Conservation (phyloP, 2,329 filamentous ascomycete species). For the Sphaerulina populicola region DNA sequence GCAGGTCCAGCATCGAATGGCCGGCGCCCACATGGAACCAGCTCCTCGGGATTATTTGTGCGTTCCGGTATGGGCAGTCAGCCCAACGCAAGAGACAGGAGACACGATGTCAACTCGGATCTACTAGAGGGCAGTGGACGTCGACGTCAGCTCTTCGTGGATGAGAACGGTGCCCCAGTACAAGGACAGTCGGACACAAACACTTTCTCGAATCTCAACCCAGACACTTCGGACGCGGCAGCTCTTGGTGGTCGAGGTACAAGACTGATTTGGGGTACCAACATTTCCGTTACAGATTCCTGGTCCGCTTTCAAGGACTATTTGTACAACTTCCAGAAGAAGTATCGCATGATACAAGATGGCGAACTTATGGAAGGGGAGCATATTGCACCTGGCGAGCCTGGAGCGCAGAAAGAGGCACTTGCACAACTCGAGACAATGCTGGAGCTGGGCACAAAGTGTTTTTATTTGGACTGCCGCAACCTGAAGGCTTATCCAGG, state of each 20-base stretch:
- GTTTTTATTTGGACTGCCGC: constrained; percentile 77
- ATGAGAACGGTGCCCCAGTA: constrained; percentile 55
- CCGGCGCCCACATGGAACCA: constrained; percentile 54
- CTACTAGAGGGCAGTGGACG: constrained; percentile 48
- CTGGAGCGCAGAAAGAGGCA: constrained; percentile 72
- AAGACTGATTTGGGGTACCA: constrained; percentile 92
- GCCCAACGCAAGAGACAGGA: constrained; percentile 54
- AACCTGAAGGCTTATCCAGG: constrained; percentile 90
- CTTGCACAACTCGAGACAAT: constrained; percentile 76
- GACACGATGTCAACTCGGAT: constrained; percentile 83
- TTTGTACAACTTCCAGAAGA: constrained; percentile 79
- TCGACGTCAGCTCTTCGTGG: constrained; percentile 54
- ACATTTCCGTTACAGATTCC: constrained; percentile 85
- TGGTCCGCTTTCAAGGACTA: constrained; percentile 87
- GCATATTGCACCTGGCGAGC: constrained; percentile 56
- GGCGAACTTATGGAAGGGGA: constrained; percentile 67
- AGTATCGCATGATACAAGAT: constrained; percentile 87
- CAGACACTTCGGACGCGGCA: constrained; percentile 86
- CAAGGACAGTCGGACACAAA: constrained; percentile 49
- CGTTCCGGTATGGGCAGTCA: constrained; percentile 50
- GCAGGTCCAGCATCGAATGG: constrained; percentile 34
- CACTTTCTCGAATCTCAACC: constrained; percentile 62
- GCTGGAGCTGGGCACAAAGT: constrained; percentile 73
- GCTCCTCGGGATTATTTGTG: constrained; percentile 72
- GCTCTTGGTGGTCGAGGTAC: constrained; percentile 71